Conservation (phyloP, 176 grass and related monocot genomes). For the Triticum timopheevii region DNA sequence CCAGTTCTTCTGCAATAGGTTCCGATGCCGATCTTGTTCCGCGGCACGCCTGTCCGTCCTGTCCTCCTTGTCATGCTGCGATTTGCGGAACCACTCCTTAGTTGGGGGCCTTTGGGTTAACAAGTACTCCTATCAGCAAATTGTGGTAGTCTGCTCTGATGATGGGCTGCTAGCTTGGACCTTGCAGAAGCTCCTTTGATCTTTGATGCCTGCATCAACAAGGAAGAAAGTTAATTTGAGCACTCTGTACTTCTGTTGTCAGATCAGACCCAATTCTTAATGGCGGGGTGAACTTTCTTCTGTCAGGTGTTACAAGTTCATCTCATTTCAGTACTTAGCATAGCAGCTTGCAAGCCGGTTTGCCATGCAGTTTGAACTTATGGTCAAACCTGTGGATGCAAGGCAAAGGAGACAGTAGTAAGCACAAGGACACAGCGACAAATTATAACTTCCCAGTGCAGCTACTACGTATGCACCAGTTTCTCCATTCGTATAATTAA, state of each 20-base stretch:
- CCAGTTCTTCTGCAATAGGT: neutral
- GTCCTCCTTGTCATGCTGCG: slow-evolving; percentile 7
- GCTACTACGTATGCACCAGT: neutral
- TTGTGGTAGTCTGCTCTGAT: neutral
- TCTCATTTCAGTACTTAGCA: too few relatives aligned
- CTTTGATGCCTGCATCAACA: neutral
- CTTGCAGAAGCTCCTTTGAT: neutral
- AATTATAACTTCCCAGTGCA: neutral
- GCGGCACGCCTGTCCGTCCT: neutral
- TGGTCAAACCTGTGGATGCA: neutral
- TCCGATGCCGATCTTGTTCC: slow-evolving; percentile 41
- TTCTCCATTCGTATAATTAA: neutral
- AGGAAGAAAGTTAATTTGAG: neutral
- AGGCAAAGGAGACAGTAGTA: neutral
- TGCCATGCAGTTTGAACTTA: neutral
- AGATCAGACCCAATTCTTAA: neutral
- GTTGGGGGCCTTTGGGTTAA: too few relatives aligned
- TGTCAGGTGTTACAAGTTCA: neutral
- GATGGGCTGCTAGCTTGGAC: neutral
- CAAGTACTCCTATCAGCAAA: too few relatives aligned
- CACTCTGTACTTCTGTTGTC: neutral
- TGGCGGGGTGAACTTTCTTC: neutral
- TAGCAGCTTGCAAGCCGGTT: neutral
- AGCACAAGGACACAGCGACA: neutral
- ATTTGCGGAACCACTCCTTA: neutral